These are phyloP conservation scores for Claviceps paspali DNA, from an alignment of 2,329 filamentous ascomycete genomes.

Conservation along the genomic window DNA sequence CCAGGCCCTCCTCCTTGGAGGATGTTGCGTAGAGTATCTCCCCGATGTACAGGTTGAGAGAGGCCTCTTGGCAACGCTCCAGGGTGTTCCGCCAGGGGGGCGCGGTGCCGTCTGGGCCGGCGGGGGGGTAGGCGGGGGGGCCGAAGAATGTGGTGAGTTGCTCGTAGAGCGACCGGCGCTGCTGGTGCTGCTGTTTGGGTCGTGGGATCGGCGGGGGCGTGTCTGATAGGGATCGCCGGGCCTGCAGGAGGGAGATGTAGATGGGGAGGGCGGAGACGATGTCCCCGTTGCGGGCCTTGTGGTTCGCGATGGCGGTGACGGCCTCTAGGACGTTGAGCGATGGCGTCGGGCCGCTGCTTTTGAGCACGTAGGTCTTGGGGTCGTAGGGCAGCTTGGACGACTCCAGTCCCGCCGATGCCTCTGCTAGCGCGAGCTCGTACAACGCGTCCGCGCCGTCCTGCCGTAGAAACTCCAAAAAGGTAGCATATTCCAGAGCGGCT, in stretches of 20 bases:
- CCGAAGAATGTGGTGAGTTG: conserved; percentile 13
- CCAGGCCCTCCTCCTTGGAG: conserved; percentile 53
- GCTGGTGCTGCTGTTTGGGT: conserved; percentile 5
- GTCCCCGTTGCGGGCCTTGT: conserved; percentile 57
- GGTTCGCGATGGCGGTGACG: conserved; percentile 63
- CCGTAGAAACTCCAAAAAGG: conserved; percentile 70
- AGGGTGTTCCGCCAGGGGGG: conserved; percentile 48
- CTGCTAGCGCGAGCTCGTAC: conserved; percentile 61
- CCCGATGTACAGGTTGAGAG: conserved; percentile 76
- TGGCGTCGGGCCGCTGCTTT: conserved; percentile 37
- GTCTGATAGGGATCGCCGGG: conserved; percentile 46
- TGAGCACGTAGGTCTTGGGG: conserved; percentile 46
- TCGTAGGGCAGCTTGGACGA: conserved; percentile 33
- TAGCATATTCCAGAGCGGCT: conserved; percentile 68
- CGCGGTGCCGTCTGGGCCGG: conserved; percentile 54
- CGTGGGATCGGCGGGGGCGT: conserved; percentile 15
- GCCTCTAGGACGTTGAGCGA: conserved; percentile 62
- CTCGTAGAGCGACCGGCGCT: conserved; percentile 8
- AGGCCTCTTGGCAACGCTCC: conserved; percentile 71
- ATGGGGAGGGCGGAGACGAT: conserved; percentile 61
- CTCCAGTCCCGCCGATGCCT: conserved; percentile 46
- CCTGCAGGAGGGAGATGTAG: conserved; percentile 69
- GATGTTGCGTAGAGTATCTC: conserved; percentile 70
- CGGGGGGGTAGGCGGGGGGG: conserved; percentile 51
- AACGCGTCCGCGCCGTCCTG: conserved; percentile 52